phyloP scores from a whole-genome alignment of 352 stramenopile species.

The Globisporangium middletonii region DNA sequence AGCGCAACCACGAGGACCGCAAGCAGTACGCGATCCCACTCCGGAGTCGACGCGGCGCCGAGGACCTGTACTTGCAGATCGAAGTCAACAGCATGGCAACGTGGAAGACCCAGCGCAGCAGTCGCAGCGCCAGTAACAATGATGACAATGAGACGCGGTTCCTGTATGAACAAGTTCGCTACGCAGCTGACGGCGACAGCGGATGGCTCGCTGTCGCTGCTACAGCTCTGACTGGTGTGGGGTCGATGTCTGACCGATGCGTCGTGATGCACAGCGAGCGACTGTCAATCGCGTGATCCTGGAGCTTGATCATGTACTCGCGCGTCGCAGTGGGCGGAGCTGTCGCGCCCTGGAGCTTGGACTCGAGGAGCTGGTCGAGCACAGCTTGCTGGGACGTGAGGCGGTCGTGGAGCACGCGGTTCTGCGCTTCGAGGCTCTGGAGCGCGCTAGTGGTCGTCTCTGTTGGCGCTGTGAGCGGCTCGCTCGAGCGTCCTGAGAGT shows the following conservation, averaged over 20 bases:
- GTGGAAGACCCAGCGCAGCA: constrained; percentile 26
- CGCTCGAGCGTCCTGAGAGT: not conserved
- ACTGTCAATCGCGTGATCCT: not conserved
- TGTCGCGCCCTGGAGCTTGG: constrained; percentile 19
- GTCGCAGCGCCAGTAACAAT: not conserved
- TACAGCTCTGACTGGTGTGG: not conserved
- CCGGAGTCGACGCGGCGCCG: constrained; percentile 24
- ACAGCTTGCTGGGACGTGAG: constrained; percentile 28
- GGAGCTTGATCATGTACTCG: constrained; percentile 4
- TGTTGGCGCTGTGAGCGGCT: not conserved
- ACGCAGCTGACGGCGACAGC: constrained; percentile 5
- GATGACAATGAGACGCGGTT: not conserved
- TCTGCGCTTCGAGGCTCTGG: constrained; percentile 21
- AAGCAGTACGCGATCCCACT: constrained; percentile 38
- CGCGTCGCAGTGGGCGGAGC: not conserved
- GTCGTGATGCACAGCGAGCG: not conserved
- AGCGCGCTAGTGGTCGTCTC: not conserved
- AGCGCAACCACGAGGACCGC: constrained; percentile 27
- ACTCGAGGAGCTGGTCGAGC: constrained; percentile 22
- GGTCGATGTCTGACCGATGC: not conserved
- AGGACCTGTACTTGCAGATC: constrained; percentile 42
- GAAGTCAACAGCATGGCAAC: constrained; percentile 39
- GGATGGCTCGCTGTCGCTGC: not conserved
- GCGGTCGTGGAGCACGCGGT: constrained; percentile 25
- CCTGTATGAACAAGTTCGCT: not conserved